Conservation (phyloP, 2,329 filamentous ascomycete genomes). For the Penicillium sp. region DNA sequence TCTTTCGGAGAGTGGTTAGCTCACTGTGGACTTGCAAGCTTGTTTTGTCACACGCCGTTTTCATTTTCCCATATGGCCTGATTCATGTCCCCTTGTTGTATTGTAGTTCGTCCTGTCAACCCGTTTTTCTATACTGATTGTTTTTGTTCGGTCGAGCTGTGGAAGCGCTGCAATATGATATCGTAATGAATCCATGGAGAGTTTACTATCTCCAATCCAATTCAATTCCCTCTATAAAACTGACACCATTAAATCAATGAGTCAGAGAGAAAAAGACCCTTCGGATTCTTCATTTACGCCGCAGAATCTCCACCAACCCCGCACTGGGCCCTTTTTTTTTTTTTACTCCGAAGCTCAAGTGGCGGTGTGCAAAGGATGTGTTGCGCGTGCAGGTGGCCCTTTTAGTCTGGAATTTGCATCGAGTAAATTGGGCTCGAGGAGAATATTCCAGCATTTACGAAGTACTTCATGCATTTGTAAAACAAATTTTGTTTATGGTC, state of each 20-base stretch:
- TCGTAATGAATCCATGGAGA: not conserved
- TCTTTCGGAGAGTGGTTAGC: not conserved
- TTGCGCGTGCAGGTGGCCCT: slow-evolving; percentile 18
- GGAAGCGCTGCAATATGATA: not conserved
- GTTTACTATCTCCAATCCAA: not conserved
- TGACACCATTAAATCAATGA: not conserved
- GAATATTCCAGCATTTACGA: not conserved
- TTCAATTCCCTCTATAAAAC: no score
- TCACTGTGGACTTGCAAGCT: not conserved
- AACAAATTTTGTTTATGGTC: not conserved
- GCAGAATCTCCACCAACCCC: slow-evolving; percentile 13
- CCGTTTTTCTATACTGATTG: not conserved
- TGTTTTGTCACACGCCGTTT: not conserved
- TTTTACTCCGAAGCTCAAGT: slow-evolving; percentile 17
- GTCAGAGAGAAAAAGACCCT: slow-evolving; percentile 1
- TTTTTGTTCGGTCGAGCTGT: not conserved
- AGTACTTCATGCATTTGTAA: not conserved
- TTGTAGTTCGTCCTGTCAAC: not conserved
- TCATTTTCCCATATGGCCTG: not conserved
- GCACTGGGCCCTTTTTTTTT: slow-evolving; percentile 12
- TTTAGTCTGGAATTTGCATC: slow-evolving; percentile 2
- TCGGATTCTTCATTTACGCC: not conserved
- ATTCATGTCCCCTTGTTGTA: not conserved
- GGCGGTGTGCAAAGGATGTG: slow-evolving; percentile 25
- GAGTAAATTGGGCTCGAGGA: not conserved